These are phyloP conservation scores for Diaporthe citrichinensis DNA, from an alignment of 2,329 filamentous ascomycete genomes.

Conservation along the genomic window DNA sequence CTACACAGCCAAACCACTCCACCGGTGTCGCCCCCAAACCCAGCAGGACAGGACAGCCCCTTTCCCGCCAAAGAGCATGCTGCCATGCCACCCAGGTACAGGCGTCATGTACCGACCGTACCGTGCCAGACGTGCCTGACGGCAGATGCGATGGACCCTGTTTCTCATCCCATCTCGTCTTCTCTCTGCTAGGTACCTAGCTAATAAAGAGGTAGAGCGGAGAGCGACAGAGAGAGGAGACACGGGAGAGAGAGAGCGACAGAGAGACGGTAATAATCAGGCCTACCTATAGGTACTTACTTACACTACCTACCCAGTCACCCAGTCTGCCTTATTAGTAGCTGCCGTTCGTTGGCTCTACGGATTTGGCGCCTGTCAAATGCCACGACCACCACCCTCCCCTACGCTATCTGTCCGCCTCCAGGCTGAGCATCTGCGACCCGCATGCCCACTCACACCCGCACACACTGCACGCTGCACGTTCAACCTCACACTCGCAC, in stretches of 20 bases:
- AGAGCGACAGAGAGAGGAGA: not conserved
- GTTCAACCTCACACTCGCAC: conserved; percentile 8
- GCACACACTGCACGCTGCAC: conserved; percentile 8
- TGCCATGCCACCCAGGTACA: not conserved
- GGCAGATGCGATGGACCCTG: conserved; percentile 24
- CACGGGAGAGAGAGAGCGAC: not conserved
- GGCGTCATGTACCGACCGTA: not conserved
- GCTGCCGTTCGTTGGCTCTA: conserved; percentile 19
- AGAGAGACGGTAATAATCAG: not conserved
- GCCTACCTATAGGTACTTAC: not conserved
- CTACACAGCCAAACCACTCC: conserved; percentile 11
- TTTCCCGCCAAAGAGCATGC: conserved; percentile 7
- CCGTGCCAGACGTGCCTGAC: not conserved
- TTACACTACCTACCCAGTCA: too few relatives aligned
- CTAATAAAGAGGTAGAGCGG: not conserved
- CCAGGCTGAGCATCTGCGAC: conserved; percentile 34
- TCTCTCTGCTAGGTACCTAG: not conserved
- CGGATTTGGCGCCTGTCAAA: conserved; percentile 40
- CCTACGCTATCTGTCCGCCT: not conserved
- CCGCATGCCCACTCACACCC: conserved; percentile 4
- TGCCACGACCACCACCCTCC: conserved; percentile 36
- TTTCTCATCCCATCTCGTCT: not conserved
- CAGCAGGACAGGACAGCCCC: not conserved
- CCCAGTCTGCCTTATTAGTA: conserved; percentile 8
- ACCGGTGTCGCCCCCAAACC: conserved; percentile 25